These are phyloP conservation scores for Candida boidinii DNA, from an alignment of 805 yeast species.

Conservation along the genomic window DNA sequence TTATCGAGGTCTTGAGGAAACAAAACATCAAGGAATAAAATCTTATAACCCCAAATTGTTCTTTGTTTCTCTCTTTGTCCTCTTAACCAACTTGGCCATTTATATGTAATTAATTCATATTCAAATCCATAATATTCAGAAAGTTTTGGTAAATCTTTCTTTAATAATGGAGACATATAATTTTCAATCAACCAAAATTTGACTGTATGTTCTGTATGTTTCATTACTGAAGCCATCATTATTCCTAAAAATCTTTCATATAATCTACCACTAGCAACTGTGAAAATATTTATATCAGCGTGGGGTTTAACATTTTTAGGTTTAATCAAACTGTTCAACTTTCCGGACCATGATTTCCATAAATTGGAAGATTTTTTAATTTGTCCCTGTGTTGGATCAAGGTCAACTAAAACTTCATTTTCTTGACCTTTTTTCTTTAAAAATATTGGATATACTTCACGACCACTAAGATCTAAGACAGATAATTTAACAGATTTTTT, in stretches of 20 bases:
- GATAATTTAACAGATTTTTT: constrained; percentile 18
- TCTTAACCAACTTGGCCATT: constrained; percentile 90
- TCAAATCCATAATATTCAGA: constrained; percentile 54
- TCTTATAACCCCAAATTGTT: constrained; percentile 82
- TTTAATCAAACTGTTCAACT: too few relatives aligned
- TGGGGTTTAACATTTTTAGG: too few relatives aligned
- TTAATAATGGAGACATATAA: constrained; percentile 66
- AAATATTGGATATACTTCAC: constrained; percentile 36
- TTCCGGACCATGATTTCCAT: too few relatives aligned
- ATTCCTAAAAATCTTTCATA: constrained; percentile 68
- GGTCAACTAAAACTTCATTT: constrained; percentile 2
- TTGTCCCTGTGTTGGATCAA: too few relatives aligned
- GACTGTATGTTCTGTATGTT: constrained; percentile 52
- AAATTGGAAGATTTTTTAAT: too few relatives aligned
- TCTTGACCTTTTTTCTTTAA: constrained; percentile 23
- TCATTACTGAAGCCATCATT: constrained; percentile 75
- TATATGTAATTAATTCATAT: constrained; percentile 72
- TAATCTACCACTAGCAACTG: constrained; percentile 74
- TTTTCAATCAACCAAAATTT: constrained; percentile 86
- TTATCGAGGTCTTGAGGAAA: constrained; percentile 73
- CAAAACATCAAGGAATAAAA: constrained; percentile 75
- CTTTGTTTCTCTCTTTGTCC: constrained; percentile 72
- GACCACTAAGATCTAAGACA: constrained; percentile 37
- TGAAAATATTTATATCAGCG: constrained; percentile 70
- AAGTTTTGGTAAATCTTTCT: constrained; percentile 46